A percentile compares a stretch with the other conserved stretches of the same genome.
These are phyloP conservation scores for Euptelea pleiosperma DNA, from an alignment of 164 flowering plant genomes.

Conservation along the genomic window DNA sequence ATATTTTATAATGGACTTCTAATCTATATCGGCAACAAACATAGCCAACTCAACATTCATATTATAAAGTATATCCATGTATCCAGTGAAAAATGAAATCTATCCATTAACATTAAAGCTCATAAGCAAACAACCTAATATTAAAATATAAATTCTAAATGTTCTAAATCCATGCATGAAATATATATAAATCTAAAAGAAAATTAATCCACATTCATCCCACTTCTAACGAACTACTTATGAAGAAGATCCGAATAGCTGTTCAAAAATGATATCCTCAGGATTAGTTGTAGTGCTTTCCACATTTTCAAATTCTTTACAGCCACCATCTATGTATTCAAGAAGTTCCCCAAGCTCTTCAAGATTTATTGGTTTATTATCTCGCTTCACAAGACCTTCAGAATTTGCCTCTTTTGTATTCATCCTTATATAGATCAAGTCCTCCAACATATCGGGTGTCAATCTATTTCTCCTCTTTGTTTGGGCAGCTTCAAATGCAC, in stretches of 20 bases:
- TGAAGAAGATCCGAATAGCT: constrained; percentile 9
- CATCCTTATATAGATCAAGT: constrained; percentile 11
- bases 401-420: constrained; percentile 4
- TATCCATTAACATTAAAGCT: too few relatives aligned
- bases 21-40: too few relatives aligned
- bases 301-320: neutral
- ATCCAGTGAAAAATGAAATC: too few relatives aligned
- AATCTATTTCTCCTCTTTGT: constrained; percentile 11
- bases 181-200: too few relatives aligned
- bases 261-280: constrained; percentile 3
- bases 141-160: too few relatives aligned
- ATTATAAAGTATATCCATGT: too few relatives aligned
- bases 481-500: constrained; percentile 14
- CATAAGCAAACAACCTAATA: too few relatives aligned
- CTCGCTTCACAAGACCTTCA: constrained; percentile 8
- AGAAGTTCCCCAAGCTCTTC: constrained; percentile 9
- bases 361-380: constrained; percentile 7
- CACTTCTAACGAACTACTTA: too few relatives aligned
- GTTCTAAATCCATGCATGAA: too few relatives aligned
- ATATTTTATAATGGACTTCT: too few relatives aligned
- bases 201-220: too few relatives aligned
- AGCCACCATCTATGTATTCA: neutral
- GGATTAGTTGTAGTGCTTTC: neutral
- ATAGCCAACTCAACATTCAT: too few relatives aligned
- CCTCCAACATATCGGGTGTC: constrained; percentile 5